Evolutionary conservation across 768 basidiomycete species (phyloP).

Genomic region (Tephrocybe sp.): DNA sequence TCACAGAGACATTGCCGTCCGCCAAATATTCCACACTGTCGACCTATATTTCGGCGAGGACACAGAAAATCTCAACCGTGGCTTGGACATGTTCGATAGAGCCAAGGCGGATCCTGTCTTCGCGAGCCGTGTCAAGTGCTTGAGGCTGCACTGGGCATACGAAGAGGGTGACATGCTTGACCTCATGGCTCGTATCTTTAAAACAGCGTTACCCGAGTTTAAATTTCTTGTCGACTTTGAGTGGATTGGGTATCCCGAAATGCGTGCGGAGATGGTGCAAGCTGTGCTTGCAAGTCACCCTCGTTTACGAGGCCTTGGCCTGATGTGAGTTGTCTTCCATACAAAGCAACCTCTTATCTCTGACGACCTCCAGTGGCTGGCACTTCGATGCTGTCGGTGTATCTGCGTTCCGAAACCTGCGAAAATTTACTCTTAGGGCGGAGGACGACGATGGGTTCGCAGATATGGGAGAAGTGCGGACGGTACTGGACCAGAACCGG

Average conservation of each 20-base stretch:
- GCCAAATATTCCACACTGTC: slow-evolving; percentile 65
- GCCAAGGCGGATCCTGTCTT: slow-evolving; percentile 63
- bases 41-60: slow-evolving; percentile 72
- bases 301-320: slow-evolving; percentile 53
- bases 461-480: slow-evolving; percentile 66
- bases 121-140: slow-evolving; percentile 55
- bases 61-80: slow-evolving; percentile 56
- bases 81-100: slow-evolving; percentile 66
- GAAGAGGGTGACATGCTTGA: slow-evolving; percentile 68
- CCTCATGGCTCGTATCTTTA: slow-evolving; percentile 51
- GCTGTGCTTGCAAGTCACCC: slow-evolving; percentile 54
- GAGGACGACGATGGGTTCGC: slow-evolving; percentile 74
- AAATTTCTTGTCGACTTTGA: slow-evolving; percentile 62
- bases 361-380: slow-evolving; percentile 49
- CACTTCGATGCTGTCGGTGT: slow-evolving; percentile 74
- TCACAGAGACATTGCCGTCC: slow-evolving; percentile 63
- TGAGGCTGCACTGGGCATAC: slow-evolving; percentile 68
- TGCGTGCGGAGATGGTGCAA: slow-evolving; percentile 67
- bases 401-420: slow-evolving; percentile 57
- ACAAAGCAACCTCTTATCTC: background rate
- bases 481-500: slow-evolving; percentile 61
- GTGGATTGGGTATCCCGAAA: slow-evolving; percentile 77
- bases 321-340: slow-evolving; percentile 41
- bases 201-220: slow-evolving; percentile 63
- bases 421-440: slow-evolving; percentile 66